A percentile compares a stretch with the other conserved stretches of the same genome.
Conservation (phyloP, 257 asterid species). For the Solanum piurae region DNA sequence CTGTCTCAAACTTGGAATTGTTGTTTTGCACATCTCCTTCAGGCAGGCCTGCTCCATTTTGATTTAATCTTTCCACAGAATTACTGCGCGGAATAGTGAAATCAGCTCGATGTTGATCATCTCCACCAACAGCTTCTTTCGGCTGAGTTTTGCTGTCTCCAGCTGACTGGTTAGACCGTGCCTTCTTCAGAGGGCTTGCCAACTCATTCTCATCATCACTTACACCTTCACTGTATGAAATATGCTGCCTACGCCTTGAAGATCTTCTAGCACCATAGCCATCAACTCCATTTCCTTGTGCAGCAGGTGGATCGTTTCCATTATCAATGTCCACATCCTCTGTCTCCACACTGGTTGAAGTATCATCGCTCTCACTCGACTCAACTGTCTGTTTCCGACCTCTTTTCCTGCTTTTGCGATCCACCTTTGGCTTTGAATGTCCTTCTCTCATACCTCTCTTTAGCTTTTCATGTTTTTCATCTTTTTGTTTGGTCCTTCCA, state of each 20-base stretch:
- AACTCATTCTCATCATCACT: conserved; percentile 30
- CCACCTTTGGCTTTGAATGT: conserved; percentile 12
- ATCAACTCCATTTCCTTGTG: conserved; percentile 22
- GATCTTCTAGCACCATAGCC: conserved; percentile 39
- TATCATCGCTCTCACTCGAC: conserved; percentile 44
- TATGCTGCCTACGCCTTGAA: conserved; percentile 42
- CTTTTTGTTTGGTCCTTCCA: conserved; percentile 11
- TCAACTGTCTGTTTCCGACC: conserved; percentile 29
- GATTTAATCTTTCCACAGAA: conserved; percentile 9
- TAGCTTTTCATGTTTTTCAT: neutral
- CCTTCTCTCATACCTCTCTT: conserved; percentile 7
- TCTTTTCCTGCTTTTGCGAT: conserved; percentile 33
- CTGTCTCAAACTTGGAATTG: conserved; percentile 5
- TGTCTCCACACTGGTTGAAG: conserved; percentile 31
- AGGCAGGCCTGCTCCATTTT: conserved; percentile 12
- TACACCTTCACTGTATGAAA: conserved; percentile 42
- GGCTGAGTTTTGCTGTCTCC: conserved; percentile 9
- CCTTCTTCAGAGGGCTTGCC: conserved; percentile 21
- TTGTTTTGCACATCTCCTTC: conserved; percentile 11
- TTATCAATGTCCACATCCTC: conserved; percentile 24
- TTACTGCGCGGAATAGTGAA: neutral
- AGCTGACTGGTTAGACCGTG: conserved; percentile 20
- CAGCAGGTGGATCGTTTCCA: conserved; percentile 10
- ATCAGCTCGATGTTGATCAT: conserved; percentile 6
- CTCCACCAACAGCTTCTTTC: conserved; percentile 9